Evolutionary conservation across 2,329 filamentous ascomycete species (phyloP), one percentile per base, ranked within the genome.

Genomic region (Ceratocystis variospora): DNA sequence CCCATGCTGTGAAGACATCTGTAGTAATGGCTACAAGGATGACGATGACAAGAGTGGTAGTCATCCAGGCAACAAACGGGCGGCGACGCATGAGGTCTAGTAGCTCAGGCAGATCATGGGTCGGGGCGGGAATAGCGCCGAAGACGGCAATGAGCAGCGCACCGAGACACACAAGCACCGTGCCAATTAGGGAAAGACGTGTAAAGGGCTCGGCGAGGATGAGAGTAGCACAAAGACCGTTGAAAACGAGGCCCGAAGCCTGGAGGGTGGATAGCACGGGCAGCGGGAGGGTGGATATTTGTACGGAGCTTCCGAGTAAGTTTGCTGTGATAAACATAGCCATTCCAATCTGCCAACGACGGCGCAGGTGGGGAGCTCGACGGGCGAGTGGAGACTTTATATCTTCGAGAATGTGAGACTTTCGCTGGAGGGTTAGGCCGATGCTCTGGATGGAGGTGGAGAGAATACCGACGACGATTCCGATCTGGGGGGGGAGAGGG

Each of bases 291-390:
- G 93, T 96, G 37, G 94, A 96, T 74, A 99, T 97, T 77, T 99
- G 94, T 68, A 99, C 94, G 46, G 90, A 93, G 77, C 92, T 96
- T 68, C 94, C 94, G 66, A 97, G 81, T 66, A 99, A 82, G 75
- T 99, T 99, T 69, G 94, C 90, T 70, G 96, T 81, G 70, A 99
- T 86, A 77, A 99, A 99, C 86, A 99, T 94, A 73, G 86, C 85
- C 92, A 99, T 97, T 67, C 94, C 94, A 69, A 95, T 79, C 83
- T 96, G 94, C 94, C 94, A 99, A 81, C 91, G 83, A 72, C 92
- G 84, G 73, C 94, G 84, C 73, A 88, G 87, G 77, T 96, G 95
- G 3, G 94, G 90, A 57, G 94, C 93, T 69, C 93, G 83, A 71
- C 89, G 87, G 68, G 87, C 79, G 76, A 94, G 85, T 74, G 90